Evolutionary conservation across 108 stramenopile species (phyloP).

Genomic region (Pseudonitzschia pungens): DNA sequence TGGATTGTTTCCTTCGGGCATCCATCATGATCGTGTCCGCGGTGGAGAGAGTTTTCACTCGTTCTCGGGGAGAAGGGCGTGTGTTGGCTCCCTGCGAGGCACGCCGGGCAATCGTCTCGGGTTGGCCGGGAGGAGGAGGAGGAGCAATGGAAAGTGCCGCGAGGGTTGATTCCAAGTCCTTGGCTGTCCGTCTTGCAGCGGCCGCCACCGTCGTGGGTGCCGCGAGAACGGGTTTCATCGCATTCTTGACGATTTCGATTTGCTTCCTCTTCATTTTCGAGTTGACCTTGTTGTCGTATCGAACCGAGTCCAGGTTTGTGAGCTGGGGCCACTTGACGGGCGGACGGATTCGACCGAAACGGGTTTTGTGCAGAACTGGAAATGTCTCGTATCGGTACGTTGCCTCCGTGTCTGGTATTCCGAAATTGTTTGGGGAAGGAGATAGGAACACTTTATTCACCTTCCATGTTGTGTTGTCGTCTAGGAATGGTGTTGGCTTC

Average conservation of each 20-base stretch:
- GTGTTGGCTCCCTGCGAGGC: not conserved
- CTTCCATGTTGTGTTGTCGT: constrained; percentile 44
- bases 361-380: constrained; percentile 37
- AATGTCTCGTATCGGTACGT: constrained; percentile 48
- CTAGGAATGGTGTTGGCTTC: constrained; percentile 79
- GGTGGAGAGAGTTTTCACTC: constrained; percentile 22
- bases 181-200: constrained; percentile 19
- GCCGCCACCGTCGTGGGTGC: constrained; percentile 23
- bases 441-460: constrained; percentile 50
- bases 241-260: constrained; percentile 29
- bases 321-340: constrained; percentile 32
- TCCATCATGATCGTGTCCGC: constrained; percentile 47
- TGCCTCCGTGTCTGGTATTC: constrained; percentile 43
- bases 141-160: constrained; percentile 5
- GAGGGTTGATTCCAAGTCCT: constrained; percentile 33
- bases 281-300: not conserved
- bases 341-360: constrained; percentile 42
- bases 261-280: constrained; percentile 20
- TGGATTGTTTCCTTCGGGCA: constrained; percentile 47
- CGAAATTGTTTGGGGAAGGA: constrained; percentile 52
- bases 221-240: constrained; percentile 9
- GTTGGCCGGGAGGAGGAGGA: not conserved
- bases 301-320: constrained; percentile 6
- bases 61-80: constrained; percentile 10
- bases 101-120: too few relatives aligned